Conservation (phyloP, 345 rosid genomes). For the Pseudoturritis turrita region DNA sequence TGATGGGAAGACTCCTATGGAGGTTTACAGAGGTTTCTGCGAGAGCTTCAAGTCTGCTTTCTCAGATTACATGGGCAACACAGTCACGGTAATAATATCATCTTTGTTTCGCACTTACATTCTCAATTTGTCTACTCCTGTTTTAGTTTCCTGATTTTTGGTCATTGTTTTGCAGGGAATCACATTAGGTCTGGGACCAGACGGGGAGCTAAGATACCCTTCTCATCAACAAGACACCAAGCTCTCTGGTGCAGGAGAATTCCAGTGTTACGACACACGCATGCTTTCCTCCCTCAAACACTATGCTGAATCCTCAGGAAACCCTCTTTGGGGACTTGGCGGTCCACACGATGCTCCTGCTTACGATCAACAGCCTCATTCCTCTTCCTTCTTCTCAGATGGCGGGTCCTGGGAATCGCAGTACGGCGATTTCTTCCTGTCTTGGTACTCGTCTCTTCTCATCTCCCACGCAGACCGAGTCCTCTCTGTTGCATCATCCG, state of each 20-base stretch:
- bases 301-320: constrained; percentile 62
- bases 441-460: constrained; percentile 80
- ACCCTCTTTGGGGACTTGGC: constrained; percentile 83
- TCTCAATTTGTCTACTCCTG: background rate
- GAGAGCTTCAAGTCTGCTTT: constrained; percentile 76
- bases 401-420: constrained; percentile 85
- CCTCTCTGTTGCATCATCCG: constrained; percentile 58
- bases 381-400: constrained; percentile 61
- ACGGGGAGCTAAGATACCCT: constrained; percentile 83
- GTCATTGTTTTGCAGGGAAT: constrained; percentile 53
- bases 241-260: constrained; percentile 52
- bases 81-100: constrained; percentile 46
- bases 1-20: constrained; percentile 66
- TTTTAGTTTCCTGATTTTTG: background rate
- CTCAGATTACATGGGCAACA: constrained; percentile 59
- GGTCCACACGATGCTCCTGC: constrained; percentile 90
- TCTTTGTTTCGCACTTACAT: background rate
- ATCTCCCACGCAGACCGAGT: constrained; percentile 64
- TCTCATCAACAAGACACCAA: constrained; percentile 40
- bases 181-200: constrained; percentile 84
- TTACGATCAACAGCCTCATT: constrained; percentile 48
- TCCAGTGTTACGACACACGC: constrained; percentile 81
- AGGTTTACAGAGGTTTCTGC: constrained; percentile 65
- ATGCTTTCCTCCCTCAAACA: constrained; percentile 70
- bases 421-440: constrained; percentile 80